Base-by-base conservation (phyloP, 176 grass and related monocot species). In the Urochloa ruziziensis region DNA sequence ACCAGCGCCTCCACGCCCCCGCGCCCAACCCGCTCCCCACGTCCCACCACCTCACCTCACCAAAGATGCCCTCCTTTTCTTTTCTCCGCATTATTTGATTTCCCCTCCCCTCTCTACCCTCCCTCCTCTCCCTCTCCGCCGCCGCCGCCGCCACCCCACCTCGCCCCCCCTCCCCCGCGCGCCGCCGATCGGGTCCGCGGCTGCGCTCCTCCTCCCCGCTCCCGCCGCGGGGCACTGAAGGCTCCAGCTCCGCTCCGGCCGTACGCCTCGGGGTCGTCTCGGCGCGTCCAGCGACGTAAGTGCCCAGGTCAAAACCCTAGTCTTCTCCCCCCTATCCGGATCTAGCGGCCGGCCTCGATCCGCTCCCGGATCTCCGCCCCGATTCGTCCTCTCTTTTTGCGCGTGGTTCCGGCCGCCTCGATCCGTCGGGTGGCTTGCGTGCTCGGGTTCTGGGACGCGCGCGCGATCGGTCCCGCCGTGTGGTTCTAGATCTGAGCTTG, bases 61-160 rank as follows among this genome's bases (percentile, higher is more conserved):
- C 78, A 32, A 78, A 86, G 65, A 73, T 73, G 47, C 74, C 58
- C 73, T 75, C 21, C 47, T 64, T 82, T 90, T 72, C 71, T 77
- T 82, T 82, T 81, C 56, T 56, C 44, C 78, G 36, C 82, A 85
- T 82, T 78, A 78, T 86, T 90, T 86, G 56, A 86, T 86, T 90
- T 86, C 83, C 78, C 82, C 17, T 17, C 47, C 28, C 7, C 21
- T 17, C 48, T 15, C 86, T 15, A 33, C 8, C 30, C 39, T 40
- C 8, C 30, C 49, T 5, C 36, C 63, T 48, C 51, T 30, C 70
- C 24, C 2, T 7, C 56, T 16, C 52, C 81, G 46, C 65, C 86
- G 17, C 88, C 71, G 13, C 88, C 71, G 77, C 71, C 63, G 52
- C 83, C 86, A n/a, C n/a, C 1, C 78, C 27, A 12, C 60, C 62